Base-by-base conservation (phyloP, 2,329 filamentous ascomycete species). In the Ophiognomonia clavigignenti-juglandacearum region DNA sequence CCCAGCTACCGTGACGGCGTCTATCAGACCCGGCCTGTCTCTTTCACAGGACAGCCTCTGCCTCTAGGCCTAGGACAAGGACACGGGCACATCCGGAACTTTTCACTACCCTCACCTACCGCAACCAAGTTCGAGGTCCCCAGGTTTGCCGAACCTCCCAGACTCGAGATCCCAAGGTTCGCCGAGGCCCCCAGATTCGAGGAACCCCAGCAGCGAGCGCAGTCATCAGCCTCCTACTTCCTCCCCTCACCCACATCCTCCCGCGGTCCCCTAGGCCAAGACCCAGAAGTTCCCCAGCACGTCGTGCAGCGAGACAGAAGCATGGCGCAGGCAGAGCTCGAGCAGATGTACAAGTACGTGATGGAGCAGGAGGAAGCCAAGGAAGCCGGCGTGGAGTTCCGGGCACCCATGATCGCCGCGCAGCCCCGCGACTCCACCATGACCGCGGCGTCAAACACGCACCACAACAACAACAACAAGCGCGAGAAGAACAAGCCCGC, bases 291-390 rank as follows among this genome's bases (percentile, higher is more conserved):
- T 50, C 89, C 96, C 63, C 82, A 85, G 50, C 77, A 76, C 50
- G 78, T 96, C 14, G 77, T 96, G 20, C 79, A 85, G 50, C 77
- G 80, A 51, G 88, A 96, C 66, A 81, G 78, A 62, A 75, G 78
- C 59, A 84, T 85, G 70, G 83, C 88, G 53, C 83, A 93, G 64
- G 75, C 84, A 54, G 87, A 96, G 63, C 82, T 96, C 65, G 90
- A 96, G 64, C 82, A 88, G 58, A 82, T 97, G 63, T 97, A 96
- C 68, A 89, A 84, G 52, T 86, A 90, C 56, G 91, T 96, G 54
- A 86, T 96, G 83, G 88, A 90, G 64, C 87, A 95, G 57, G 91
- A 96, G 59, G 80, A 78, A 48, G 80, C 80, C 43, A 84, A 83
- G 63, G 70, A 75, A 54, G 72, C 72, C 39, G 80, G 81, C 26